Evolutionary conservation across 2,329 filamentous ascomycete species (phyloP).

Genomic region (Aureobasidium pullulans): DNA sequence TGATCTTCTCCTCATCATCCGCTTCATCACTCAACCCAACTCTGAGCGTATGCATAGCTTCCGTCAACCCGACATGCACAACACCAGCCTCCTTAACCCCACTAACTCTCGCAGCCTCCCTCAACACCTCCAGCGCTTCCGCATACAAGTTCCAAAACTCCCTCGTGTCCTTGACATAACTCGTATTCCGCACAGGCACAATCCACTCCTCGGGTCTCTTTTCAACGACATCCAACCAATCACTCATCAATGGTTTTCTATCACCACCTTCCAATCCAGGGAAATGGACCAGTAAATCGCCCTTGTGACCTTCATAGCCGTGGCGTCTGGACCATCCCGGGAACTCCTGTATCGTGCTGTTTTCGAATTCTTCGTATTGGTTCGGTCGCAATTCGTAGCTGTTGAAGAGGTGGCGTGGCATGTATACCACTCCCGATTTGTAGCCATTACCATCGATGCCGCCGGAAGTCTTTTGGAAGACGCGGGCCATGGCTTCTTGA

Average conservation of each 20-base stretch:
- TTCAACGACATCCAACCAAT: conserved; percentile 1
- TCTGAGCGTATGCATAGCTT: too few species aligned
- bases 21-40: too few species aligned
- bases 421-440: conserved; percentile 23
- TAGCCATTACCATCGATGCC: conserved; percentile 13
- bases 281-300: background rate
- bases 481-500: conserved; percentile 31
- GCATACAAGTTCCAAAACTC: too few species aligned
- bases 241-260: background rate
- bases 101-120: too few species aligned
- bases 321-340: background rate
- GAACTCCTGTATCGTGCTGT: background rate
- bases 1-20: too few species aligned
- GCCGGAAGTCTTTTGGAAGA: background rate
- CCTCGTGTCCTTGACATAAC: too few species aligned
- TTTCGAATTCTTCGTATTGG: background rate
- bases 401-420: conserved; percentile 39
- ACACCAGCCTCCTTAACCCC: too few species aligned
- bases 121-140: too few species aligned
- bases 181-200: too few species aligned
- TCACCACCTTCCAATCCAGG: background rate
- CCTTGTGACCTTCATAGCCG: background rate
- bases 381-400: conserved; percentile 26
- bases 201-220: background rate
- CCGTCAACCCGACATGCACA: too few species aligned